Evolutionary conservation across 106 monocot species (phyloP), one percentile per base, ranked within the genome.

Genomic region (Posidonia australis): DNA sequence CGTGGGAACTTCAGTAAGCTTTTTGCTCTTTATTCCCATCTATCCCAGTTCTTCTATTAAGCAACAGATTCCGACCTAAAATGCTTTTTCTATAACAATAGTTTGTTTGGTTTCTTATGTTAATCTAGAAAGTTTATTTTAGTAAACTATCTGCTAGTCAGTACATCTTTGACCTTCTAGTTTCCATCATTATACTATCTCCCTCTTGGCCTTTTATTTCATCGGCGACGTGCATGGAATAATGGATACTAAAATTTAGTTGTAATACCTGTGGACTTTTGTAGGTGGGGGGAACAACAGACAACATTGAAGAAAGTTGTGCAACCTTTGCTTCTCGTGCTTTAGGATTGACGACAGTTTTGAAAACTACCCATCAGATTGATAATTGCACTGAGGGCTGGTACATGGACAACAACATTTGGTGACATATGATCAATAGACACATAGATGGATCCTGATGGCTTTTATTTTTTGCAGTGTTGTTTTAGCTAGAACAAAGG

Each of bases 321-420:
- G 90, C 78, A 44, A 87, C 78, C 53, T 98, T 98, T 85, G 67
- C 90, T 68, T 85, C 90, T 76, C 90, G 87, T 80, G 90, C 84
- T 46, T 77, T 98, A 67, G 90, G 75, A 60, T 71, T 87, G 28
- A 75, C 82, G 51, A 78, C 70, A 59, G 87, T 90, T 49, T 65
- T 98, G 74, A 60, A 43, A 66, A 87, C 90, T 17, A 98, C 96
- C 9, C 96, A 98, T 77, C 96, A 98, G 70, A 78, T 98, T 70
- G 96, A 98, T 69, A 98, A 98, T 56, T 98, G 96, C 58, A 90
- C 87, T 31, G 96, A 90, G 69, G 96, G 96, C 82, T 98, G 96
- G 96, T 94, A 64, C 10, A 74, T 71, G 31, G 59, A 64, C 67
- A 42, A n/a, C 43, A 65, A n/a, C 62, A 47, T 36, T 54, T 62